Percentiles rank a stretch among this genome's conserved stretches.
Conservation (phyloP, 305 asterid species). For the Fraxinus dipetala region DNA sequence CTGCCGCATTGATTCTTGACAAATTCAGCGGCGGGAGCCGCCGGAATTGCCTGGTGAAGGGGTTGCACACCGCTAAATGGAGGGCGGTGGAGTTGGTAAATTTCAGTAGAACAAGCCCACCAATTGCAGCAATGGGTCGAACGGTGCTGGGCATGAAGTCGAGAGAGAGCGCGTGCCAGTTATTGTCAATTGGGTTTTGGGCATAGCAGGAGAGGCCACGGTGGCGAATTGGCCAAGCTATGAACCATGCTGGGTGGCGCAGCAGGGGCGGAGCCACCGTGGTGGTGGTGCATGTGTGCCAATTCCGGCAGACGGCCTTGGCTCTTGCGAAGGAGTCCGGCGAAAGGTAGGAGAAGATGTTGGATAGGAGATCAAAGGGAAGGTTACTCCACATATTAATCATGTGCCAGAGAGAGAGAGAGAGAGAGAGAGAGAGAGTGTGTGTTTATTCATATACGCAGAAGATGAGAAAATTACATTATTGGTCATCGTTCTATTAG, state of each 20-base stretch:
- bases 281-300: conserved; percentile 43
- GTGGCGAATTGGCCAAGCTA: conserved; percentile 51
- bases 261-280: conserved; percentile 4
- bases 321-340: conserved; percentile 72
- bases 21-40: conserved; percentile 39
- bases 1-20: conserved; percentile 65
- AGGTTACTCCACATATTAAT: conserved; percentile 64
- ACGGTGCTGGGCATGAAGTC: conserved; percentile 31
- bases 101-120: conserved; percentile 44
- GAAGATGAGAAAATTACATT: neutral
- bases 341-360: conserved; percentile 61
- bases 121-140: conserved; percentile 48
- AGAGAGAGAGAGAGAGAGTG: neutral
- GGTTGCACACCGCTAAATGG: conserved; percentile 57
- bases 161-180: conserved; percentile 45
- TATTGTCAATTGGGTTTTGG: conserved; percentile 43
- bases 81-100: conserved; percentile 35
- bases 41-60: conserved; percentile 59
- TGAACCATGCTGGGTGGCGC: conserved; percentile 58
- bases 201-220: conserved; percentile 41
- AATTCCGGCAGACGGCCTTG: conserved; percentile 50
- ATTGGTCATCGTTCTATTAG: neutral
- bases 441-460: neutral
- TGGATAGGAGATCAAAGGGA: conserved; percentile 57
- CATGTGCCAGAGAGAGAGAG: neutral